A percentile compares a stretch with the other conserved stretches of the same genome.
Conservation (phyloP, 1,284 basidiomycete species). For the Ustilago bromivora region DNA sequence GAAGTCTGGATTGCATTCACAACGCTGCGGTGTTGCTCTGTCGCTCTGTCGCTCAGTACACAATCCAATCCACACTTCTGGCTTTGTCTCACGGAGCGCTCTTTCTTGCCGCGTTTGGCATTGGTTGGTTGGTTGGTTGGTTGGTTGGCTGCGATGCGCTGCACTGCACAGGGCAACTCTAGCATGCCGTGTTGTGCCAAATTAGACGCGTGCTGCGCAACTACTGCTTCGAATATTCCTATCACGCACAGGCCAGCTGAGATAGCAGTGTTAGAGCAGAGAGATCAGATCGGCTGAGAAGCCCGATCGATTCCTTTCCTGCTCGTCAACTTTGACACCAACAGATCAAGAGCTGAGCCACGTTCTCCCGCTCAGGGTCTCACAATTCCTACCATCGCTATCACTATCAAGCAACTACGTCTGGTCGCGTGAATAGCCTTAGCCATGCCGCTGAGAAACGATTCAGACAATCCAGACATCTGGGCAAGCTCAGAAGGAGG, state of each 20-base stretch:
- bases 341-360: conserved; percentile 3
- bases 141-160: conserved; percentile 13
- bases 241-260: conserved; percentile 13
- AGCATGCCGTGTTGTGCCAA: conserved; percentile 2
- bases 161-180: conserved; percentile 5
- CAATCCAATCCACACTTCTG: conserved; percentile 5
- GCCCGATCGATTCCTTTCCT: neutral
- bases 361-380: neutral
- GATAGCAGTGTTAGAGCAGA: neutral
- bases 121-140: neutral
- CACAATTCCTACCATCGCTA: conserved; percentile 2
- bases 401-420: neutral
- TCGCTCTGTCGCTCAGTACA: neutral
- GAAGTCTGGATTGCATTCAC: neutral
- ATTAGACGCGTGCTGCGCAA: conserved; percentile 4
- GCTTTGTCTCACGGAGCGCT: neutral
- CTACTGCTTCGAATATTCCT: conserved; percentile 2
- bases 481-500: neutral
- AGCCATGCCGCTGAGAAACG: conserved; percentile 7
- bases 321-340: conserved; percentile 3
- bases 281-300: neutral
- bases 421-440: neutral
- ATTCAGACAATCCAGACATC: neutral
- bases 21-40: conserved; percentile 3
- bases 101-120: conserved; percentile 2